A percentile compares a stretch with the other conserved stretches of the same genome.
Evolutionary conservation across 2,329 filamentous ascomycete species (phyloP).

Genomic region (Basipetospora chlamydospora): DNA sequence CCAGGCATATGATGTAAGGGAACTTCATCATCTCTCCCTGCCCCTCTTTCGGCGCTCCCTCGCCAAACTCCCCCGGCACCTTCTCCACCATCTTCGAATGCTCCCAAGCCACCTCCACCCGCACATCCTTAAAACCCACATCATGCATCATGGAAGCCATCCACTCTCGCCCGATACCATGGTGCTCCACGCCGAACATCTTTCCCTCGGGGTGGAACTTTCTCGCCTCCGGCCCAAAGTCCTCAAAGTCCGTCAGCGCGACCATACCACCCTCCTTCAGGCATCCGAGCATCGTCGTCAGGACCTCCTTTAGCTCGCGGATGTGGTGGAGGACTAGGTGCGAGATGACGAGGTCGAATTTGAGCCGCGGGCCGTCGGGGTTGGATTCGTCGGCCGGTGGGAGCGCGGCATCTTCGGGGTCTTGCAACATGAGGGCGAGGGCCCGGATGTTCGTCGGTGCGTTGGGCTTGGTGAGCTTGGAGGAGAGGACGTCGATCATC

Average conservation of each 20-base stretch:
- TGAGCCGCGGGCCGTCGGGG: conserved; percentile 15
- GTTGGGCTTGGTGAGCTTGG: conserved; percentile 22
- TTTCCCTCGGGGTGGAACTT: conserved; percentile 36
- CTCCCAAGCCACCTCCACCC: conserved; percentile 30
- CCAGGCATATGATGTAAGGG: conserved; percentile 23
- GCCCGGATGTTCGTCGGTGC: conserved; percentile 26
- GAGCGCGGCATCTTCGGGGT: conserved; percentile 30
- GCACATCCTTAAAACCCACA: conserved; percentile 22
- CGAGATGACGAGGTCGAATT: conserved; percentile 35
- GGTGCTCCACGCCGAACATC: conserved; percentile 37
- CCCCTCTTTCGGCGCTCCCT: conserved; percentile 15
- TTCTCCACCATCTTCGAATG: conserved; percentile 34
- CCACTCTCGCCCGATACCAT: conserved; percentile 30
- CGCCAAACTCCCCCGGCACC: conserved; percentile 25
- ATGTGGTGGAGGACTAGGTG: conserved; percentile 45
- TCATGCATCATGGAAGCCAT: conserved; percentile 25
- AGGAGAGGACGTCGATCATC: conserved; percentile 36
- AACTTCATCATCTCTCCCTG: conserved; percentile 19
- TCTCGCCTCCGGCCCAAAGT: conserved; percentile 35
- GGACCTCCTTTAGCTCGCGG: conserved; percentile 24
- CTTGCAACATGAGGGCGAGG: conserved; percentile 29
- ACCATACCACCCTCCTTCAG: conserved; percentile 31
- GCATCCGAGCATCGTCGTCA: conserved; percentile 30
- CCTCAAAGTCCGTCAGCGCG: conserved; percentile 42
- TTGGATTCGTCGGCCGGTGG: conserved; percentile 17